Evolutionary conservation across 345 rosid genomes (phyloP), one percentile per base, ranked within the genome.

Genomic region (Hibiscus mutabilis): DNA sequence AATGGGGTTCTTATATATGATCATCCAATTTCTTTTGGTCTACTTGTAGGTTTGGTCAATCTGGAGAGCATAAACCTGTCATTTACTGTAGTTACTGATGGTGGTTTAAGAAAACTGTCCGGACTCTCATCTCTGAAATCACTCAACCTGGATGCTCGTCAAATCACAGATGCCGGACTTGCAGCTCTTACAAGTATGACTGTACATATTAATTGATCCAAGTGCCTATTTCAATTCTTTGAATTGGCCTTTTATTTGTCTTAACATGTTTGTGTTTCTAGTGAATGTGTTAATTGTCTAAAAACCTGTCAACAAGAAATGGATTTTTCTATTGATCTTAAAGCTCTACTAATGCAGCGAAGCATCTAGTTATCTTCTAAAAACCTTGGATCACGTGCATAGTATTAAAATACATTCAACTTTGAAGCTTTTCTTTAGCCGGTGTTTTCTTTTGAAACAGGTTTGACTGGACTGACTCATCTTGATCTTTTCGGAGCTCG

Each of bases 401-500:
- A 37, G 3, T 19, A 37, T 33, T 63, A 37, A 37, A 0, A 42
- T 21, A 13, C 6, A 2, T 13, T 21, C 29, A 4, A 5, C 12
- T 19, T 40, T 64, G 29, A 8, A 9, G 16, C 9, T 53, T 25
- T 18, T 40, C 10, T 55, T 70, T 24, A 69, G n/a, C 46, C 12
- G 18, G 0, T 22, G n/a, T 29, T 25, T 66, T n/a, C n/a, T n/a
- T n/a, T n/a, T n/a, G 59, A 47, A 78, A 27, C 85, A 91, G 97
- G 85, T 76, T 84, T 93, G 86, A 89, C 94, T 56, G 86, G 82
- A 65, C 79, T 94, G 86, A 87, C 89, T 22, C 91, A 87, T 80
- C 88, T 91, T 66, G 98, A 94, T 81, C 97, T 91, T 37, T 88
- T 88, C 72, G 93, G 93, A 74, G 93, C 91, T 63, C 91, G 83